phyloP scores from a whole-genome alignment of 2,329 filamentous ascomycete species.

The Phoma sp. region DNA sequence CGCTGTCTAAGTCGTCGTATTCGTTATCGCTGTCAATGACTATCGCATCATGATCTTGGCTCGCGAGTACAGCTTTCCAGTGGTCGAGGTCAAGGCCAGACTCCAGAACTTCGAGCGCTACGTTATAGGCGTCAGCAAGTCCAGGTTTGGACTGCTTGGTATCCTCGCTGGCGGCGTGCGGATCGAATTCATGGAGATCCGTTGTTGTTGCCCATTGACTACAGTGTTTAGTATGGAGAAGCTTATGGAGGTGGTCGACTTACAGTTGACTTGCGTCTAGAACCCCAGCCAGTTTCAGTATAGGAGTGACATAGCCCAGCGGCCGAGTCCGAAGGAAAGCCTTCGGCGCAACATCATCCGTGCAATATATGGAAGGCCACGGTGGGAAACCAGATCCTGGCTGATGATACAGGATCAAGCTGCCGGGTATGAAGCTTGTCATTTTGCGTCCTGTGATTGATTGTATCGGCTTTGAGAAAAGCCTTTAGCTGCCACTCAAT shows the following conservation, averaged over 20 bases:
- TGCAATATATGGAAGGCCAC: constrained; percentile 15
- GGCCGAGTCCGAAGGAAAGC: constrained; percentile 17
- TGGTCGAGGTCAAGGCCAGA: constrained; percentile 9
- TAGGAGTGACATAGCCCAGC: constrained; percentile 15
- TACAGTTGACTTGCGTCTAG: not conserved
- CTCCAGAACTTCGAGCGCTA: constrained; percentile 4
- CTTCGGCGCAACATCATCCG: constrained; percentile 25
- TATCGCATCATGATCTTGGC: not conserved
- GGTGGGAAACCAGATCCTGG: not conserved
- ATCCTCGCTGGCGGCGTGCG: constrained; percentile 1
- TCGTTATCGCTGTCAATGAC: not conserved
- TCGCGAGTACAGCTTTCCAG: constrained; percentile 18
- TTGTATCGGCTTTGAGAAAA: not conserved
- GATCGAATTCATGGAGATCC: constrained; percentile 25
- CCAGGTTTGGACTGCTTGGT: constrained; percentile 8
- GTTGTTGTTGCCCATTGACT: constrained; percentile 30
- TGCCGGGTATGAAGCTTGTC: not conserved
- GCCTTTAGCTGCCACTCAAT: too few relatives aligned
- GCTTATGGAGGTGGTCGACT: not conserved
- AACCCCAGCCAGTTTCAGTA: constrained; percentile 1
- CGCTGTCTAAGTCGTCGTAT: not conserved
- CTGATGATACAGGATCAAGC: not conserved
- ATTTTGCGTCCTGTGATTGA: not conserved
- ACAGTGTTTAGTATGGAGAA: not conserved
- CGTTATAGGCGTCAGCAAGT: constrained; percentile 20